Evolutionary conservation across 169 alveolate species (phyloP).

Genomic region (Condylostoma magnum): DNA sequence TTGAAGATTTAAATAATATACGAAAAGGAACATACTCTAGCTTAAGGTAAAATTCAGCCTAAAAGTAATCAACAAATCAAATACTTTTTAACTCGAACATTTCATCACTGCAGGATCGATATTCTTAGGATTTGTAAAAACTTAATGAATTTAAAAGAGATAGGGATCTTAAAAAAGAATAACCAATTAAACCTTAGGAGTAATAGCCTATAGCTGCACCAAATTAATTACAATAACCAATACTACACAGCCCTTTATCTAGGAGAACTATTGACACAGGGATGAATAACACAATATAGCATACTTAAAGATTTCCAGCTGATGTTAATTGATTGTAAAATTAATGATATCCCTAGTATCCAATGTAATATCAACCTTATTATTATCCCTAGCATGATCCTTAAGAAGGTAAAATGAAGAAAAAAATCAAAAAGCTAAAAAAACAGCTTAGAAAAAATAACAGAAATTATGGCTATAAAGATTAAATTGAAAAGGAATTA

Average conservation of each 20-base stretch:
- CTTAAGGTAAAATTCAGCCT: not conserved
- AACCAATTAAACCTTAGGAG: not conserved
- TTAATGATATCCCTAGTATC: not conserved
- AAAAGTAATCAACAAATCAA: not conserved
- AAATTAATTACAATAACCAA: not conserved
- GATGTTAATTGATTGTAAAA: too few relatives aligned
- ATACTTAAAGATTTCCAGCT: not conserved
- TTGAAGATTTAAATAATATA: not conserved
- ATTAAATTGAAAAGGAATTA: not conserved
- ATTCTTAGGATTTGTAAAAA: not conserved
- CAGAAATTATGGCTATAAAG: not conserved
- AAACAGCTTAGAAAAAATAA: constrained; percentile 8
- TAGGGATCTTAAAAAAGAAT: not conserved
- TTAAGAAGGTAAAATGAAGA: not conserved
- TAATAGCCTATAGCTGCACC: not conserved
- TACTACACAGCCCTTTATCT: not conserved
- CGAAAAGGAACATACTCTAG: not conserved
- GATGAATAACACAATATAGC: not conserved
- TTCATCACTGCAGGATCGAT: not conserved
- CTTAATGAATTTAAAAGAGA: not conserved
- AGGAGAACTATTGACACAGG: not conserved
- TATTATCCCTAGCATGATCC: not conserved
- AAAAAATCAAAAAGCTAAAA: not conserved
- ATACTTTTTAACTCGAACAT: not conserved
- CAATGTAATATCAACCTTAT: not conserved